A percentile compares a stretch with the other conserved stretches of the same genome.
Conservation (phyloP, 169 alveolate species). For the Cryptosporidium ryanae region DNA sequence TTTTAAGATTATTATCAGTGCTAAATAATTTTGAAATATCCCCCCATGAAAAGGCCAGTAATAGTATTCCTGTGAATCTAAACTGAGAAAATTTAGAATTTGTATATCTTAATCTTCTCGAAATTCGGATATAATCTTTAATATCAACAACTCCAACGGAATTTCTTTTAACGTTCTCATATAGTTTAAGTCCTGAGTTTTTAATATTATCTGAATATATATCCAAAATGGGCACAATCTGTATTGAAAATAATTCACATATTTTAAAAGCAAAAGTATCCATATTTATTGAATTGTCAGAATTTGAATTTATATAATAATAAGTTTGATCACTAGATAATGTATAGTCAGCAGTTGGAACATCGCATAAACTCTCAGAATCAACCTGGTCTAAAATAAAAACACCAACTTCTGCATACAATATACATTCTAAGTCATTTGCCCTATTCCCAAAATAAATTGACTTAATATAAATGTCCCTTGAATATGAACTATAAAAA, state of each 20-base stretch:
- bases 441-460: conserved; percentile 50
- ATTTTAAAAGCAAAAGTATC: conserved; percentile 31
- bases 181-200: conserved; percentile 28
- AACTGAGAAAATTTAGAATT: conserved; percentile 46
- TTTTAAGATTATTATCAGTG: not conserved
- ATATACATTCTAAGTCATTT: conserved; percentile 45
- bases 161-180: conserved; percentile 44
- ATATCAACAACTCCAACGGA: conserved; percentile 32
- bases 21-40: conserved; percentile 35
- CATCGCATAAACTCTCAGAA: conserved; percentile 7
- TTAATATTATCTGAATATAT: not conserved
- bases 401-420: conserved; percentile 58
- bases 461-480: conserved; percentile 47
- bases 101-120: conserved; percentile 24
- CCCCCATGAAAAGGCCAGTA: conserved; percentile 50
- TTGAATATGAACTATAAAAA: not conserved
- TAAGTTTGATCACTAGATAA: not conserved
- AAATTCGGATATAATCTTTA: conserved; percentile 23
- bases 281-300: conserved; percentile 34
- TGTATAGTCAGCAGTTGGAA: conserved; percentile 24
- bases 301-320: not conserved
- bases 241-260: conserved; percentile 41
- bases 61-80: conserved; percentile 32
- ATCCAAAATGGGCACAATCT: conserved; percentile 29
- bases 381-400: conserved; percentile 4